phyloP scores from a whole-genome alignment of 2,329 filamentous ascomycete genomes.

The Phialemonium atrogriseum region DNA sequence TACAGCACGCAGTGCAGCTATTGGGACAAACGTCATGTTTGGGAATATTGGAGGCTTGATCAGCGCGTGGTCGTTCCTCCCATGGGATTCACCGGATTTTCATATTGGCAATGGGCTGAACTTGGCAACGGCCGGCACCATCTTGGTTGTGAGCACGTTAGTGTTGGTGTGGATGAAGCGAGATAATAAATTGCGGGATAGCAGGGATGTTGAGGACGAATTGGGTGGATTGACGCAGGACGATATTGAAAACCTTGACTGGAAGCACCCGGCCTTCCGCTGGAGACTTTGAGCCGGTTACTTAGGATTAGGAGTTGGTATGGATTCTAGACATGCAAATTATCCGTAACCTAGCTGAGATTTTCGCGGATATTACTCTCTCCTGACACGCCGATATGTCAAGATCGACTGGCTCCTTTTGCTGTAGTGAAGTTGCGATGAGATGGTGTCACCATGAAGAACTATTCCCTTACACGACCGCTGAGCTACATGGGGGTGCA shows the following conservation, averaged over 20 bases:
- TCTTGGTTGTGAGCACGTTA: conserved; percentile 38
- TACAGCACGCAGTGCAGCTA: conserved; percentile 52
- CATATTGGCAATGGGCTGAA: conserved; percentile 63
- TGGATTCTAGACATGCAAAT: too few relatives aligned
- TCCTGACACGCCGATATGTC: too few relatives aligned
- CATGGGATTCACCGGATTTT: conserved; percentile 53
- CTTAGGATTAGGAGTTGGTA: too few relatives aligned
- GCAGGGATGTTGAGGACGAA: conserved; percentile 42
- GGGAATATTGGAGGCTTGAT: conserved; percentile 53
- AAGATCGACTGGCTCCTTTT: too few relatives aligned
- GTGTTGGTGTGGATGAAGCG: conserved; percentile 50
- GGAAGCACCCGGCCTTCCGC: conserved; percentile 57
- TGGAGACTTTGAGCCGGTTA: conserved; percentile 39
- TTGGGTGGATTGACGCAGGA: conserved; percentile 42
- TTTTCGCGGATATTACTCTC: too few relatives aligned
- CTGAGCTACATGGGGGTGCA: too few relatives aligned
- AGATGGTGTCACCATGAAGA: too few relatives aligned
- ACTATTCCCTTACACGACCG: too few relatives aligned
- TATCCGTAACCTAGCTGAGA: too few relatives aligned
- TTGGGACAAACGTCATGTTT: conserved; percentile 56
- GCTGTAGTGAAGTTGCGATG: too few relatives aligned
- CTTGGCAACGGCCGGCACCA: conserved; percentile 45
- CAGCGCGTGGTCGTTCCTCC: conserved; percentile 51
- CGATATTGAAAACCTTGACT: conserved; percentile 52
- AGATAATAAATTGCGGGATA: conserved; percentile 49